Evolutionary conservation across 192 early-diverging fungal genomes (phyloP), one percentile per base, ranked within the genome.

Genomic region (Coemansia sp.): DNA sequence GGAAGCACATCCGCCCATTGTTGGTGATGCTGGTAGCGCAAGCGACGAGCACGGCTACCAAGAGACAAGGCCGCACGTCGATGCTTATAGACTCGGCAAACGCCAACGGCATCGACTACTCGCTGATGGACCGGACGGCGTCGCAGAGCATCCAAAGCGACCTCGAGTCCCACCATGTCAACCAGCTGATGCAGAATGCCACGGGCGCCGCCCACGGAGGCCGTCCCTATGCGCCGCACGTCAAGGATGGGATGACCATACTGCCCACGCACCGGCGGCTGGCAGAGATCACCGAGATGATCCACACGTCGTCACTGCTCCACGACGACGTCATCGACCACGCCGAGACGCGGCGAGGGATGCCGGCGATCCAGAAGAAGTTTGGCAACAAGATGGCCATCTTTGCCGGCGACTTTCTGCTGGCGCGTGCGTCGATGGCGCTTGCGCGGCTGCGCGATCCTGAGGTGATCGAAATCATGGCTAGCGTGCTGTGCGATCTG

Each of bases 381-480:
- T 95, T 93, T 84, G 96, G 96, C 35, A 98, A 98, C 83, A 98
- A 96, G 66, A 94, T 97, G 93, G 93, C 95, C 2, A 90, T 99
- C 32, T 85, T 99, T 11, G 95, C 90, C 9, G 91, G 91, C 38
- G 96, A 99, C 73, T 99, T 97, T 67, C 70, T 99, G 14, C 84
- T 99, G 20, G 95, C 96, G 0, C 86, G 95, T 10, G 94, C 96
- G 0, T 97, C 94, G 0, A 84, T 96, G 55, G 95, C 94, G 0
- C 83, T 99, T 48, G 91, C 95, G 3, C 85, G 93, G 22, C 75
- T 99, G 65, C 87, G 93, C 32, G 93, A 95, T 65, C 82, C 92
- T 19, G 93, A 97, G 68, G 94, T 95, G 3, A 95, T 92, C 23
- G 96, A 97, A 63, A 84, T 99, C 22, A 88, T 97, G 71, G 89